Base-by-base conservation (phyloP, 2,329 filamentous ascomycete species). In the Colletotrichum australisinense region DNA sequence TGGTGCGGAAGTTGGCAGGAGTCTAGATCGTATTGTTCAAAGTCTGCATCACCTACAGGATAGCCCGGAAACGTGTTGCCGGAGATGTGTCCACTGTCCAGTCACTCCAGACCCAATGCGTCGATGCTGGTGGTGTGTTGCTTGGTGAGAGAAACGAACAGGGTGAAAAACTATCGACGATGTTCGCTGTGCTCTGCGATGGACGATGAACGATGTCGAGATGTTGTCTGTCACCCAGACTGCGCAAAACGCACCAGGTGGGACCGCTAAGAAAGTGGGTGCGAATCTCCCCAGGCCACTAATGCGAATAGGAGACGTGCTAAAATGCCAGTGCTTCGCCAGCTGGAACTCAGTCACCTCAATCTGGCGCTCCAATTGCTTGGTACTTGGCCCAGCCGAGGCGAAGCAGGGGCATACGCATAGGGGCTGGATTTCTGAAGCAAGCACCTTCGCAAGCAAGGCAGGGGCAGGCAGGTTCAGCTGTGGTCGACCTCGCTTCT, bases 281-380 rank as follows among this genome's bases (percentile, higher is more conserved):
- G 57, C 52, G 38, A 72, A 72, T 68, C 49, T 63, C 16, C 9
- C 38, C 56, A 57, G 52, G 32, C 32, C 16, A 24, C 30, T 66
- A 57, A 19, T 16, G 32, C 56, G 46, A 32, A 14, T 38, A 65
- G 28, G 35, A 19, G 24, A 38, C 35, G 11, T n/a, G 28, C 22
- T 35, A 35, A 62, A 65, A 69, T 65, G 52, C 52, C 67, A 69
- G 60, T 28, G 52, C 67, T 42, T 19, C 55, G 59, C 67, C 53
- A 64, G 67, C 67, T 58, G 60, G 67, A 65, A 69, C 53, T 66
- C 52, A 49, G 42, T 63, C 42, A 24, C 11, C 52, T 22, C 49
- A n/a, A 28, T 26, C 19, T 24, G n/a, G 38, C 59, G 24, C 58
- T 16, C 67, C 32, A 35, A 35, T 35, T 35, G 32, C 32, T 35